Evolutionary conservation across 108 stramenopile genomes (phyloP), one percentile per base, ranked within the genome.

Genomic region (Nitzschia inconspicua): DNA sequence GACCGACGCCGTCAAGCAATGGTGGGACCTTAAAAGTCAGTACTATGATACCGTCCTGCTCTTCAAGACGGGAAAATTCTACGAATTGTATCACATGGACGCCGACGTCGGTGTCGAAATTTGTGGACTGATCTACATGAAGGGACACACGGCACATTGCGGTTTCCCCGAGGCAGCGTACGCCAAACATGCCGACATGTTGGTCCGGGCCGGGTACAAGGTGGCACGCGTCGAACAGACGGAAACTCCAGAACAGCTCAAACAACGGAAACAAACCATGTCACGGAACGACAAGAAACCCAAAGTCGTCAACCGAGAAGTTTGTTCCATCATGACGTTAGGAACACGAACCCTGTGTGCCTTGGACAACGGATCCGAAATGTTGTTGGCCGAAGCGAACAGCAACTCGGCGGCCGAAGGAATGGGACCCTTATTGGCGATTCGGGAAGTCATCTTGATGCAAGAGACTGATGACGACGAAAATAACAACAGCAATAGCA

Each of bases 191-290:
- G 80, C 91, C 27, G 86, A 85, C 32, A 72, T 65, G 41, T 71
- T 99, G 44, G 97, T 98, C 25, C 64, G 79, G 8, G 93, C 92
- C 26, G 99, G 99, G 19, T 98, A 91, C 72, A 89, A 95, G 50
- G 97, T 99, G 32, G 95, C 97, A 5, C 89, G 99, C 27, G 96
- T 98, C 30, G 99, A 99, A 82, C 99, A 99, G 72, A 97, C 96
- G 18, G 99, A 99, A 71, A 99, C 97, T 3, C 98, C 99, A 37
- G 97, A 95, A 8, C 56, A 46, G 60, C 65, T 98, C 52, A 89
- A 92, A 60, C 75, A 76, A 44, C 83, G 97, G 39, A 97, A 97
- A 57, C 60, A 66, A 36, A 65, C 40, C n/a, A 72, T 64, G 25
- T 65, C 66, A 30, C 75, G 42, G 37, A 78, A 73, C 24, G 47